Evolutionary conservation across 208 protist genomes (phyloP).

Genomic region (Tetramitus jugosus): DNA sequence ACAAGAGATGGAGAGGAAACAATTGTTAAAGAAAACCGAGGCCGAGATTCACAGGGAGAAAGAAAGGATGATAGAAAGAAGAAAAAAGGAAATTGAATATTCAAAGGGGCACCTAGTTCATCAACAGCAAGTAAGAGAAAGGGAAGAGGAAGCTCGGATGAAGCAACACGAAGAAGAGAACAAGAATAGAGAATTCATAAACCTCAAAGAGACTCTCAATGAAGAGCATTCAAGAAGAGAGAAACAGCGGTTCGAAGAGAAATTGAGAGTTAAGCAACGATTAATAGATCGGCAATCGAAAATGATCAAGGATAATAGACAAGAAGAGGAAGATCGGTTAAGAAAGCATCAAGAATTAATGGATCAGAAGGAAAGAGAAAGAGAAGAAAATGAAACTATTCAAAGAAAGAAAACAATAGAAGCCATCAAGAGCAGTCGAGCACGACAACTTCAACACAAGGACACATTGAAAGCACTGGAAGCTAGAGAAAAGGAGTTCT

Average conservation of each 20-base stretch:
- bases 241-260: not conserved
- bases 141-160: too few species aligned
- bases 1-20: not conserved
- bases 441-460: not conserved
- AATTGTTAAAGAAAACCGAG: not conserved
- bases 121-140: not conserved
- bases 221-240: conserved; percentile 9
- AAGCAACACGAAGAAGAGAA: not conserved
- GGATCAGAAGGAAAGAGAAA: not conserved
- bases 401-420: not conserved
- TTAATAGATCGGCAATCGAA: not conserved
- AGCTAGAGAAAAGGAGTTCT: not conserved
- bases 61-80: not conserved
- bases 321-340: not conserved
- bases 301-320: not conserved
- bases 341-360: not conserved
- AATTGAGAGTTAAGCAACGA: not conserved
- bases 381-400: not conserved
- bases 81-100: not conserved
- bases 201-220: not conserved
- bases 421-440: not conserved
- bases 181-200: not conserved
- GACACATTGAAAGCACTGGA: not conserved
- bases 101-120: not conserved
- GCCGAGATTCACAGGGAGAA: not conserved